Conservation (phyloP, 2,329 filamentous ascomycete genomes). For the Stagonosporopsis chrysanthemi region DNA sequence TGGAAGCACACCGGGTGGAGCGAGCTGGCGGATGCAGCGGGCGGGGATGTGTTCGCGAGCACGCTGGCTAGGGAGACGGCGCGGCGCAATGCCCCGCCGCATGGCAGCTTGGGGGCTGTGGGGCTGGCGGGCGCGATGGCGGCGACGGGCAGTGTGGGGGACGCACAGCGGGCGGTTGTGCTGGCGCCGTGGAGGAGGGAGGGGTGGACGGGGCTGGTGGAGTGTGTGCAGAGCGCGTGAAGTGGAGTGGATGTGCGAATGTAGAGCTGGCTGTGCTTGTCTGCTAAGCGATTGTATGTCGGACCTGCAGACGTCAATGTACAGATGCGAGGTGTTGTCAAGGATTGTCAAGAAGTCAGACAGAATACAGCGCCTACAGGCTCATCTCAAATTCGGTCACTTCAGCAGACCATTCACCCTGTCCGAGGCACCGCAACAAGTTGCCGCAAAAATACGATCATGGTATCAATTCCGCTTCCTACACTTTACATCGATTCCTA, state of each 20-base stretch:
- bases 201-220: conserved; percentile 69
- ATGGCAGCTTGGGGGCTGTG: conserved; percentile 70
- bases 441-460: background rate
- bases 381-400: no score
- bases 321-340: no score
- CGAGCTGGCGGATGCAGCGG: conserved; percentile 68
- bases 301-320: no score
- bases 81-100: conserved; percentile 73
- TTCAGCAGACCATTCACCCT: no score
- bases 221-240: conserved; percentile 28
- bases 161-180: conserved; percentile 80
- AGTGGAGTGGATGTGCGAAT: no score
- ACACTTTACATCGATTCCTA: no score
- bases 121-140: conserved; percentile 78
- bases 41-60: conserved; percentile 60
- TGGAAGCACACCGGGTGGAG: conserved; percentile 82
- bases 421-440: no score
- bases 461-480: background rate
- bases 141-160: conserved; percentile 72
- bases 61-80: conserved; percentile 87
- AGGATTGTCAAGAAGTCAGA: no score
- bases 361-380: no score
- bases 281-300: no score
- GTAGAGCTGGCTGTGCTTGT: no score
- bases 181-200: conserved; percentile 78